Percentiles rank a stretch among this genome's conserved stretches.
Evolutionary conservation across 1,284 basidiomycete species (phyloP).

Genomic region (Cutaneotrichosporon cavernicola): DNA sequence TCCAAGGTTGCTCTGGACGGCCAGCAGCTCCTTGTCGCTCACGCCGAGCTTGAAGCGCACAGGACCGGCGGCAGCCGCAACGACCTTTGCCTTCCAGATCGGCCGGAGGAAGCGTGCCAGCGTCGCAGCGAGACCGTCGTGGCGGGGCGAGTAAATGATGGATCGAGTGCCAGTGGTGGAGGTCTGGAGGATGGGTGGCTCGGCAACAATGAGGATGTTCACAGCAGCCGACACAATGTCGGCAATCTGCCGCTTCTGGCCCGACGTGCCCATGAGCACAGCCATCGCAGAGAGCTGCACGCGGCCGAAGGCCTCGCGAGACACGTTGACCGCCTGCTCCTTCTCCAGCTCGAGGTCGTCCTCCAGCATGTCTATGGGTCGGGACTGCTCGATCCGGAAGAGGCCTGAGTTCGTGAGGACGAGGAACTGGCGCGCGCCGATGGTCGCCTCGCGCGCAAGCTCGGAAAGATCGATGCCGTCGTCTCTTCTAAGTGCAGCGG

Average conservation of each 20-base stretch:
- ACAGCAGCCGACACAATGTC: slow-evolving; percentile 36
- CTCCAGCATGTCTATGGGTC: slow-evolving; percentile 46
- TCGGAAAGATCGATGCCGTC: slow-evolving; percentile 38
- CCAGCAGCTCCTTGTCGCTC: slow-evolving; percentile 63
- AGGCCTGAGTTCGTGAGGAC: slow-evolving; percentile 44
- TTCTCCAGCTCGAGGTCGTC: slow-evolving; percentile 41
- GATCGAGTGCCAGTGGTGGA: slow-evolving; percentile 29
- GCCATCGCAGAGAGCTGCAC: slow-evolving; percentile 47
- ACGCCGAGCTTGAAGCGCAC: slow-evolving; percentile 45
- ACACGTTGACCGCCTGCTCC: slow-evolving; percentile 33
- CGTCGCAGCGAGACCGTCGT: slow-evolving; percentile 85
- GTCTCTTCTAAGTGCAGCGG: slow-evolving; percentile 18
- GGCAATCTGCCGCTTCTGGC: slow-evolving; percentile 24
- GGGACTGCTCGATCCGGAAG: slow-evolving; percentile 34
- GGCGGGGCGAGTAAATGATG: slow-evolving; percentile 76
- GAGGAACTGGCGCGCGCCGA: slow-evolving; percentile 39
- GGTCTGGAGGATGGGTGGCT: slow-evolving; percentile 34
- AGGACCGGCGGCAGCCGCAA: slow-evolving; percentile 43
- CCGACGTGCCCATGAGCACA: slow-evolving; percentile 33
- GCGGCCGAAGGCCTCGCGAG: slow-evolving; percentile 37
- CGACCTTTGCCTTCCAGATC: slow-evolving; percentile 81
- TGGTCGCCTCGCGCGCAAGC: slow-evolving; percentile 36
- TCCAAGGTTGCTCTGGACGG: slow-evolving; percentile 74
- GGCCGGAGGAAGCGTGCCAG: slow-evolving; percentile 80
- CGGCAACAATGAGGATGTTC: slow-evolving; percentile 36